Evolutionary conservation across 768 basidiomycete genomes (phyloP).

Genomic region (Amanita subjunquillea): DNA sequence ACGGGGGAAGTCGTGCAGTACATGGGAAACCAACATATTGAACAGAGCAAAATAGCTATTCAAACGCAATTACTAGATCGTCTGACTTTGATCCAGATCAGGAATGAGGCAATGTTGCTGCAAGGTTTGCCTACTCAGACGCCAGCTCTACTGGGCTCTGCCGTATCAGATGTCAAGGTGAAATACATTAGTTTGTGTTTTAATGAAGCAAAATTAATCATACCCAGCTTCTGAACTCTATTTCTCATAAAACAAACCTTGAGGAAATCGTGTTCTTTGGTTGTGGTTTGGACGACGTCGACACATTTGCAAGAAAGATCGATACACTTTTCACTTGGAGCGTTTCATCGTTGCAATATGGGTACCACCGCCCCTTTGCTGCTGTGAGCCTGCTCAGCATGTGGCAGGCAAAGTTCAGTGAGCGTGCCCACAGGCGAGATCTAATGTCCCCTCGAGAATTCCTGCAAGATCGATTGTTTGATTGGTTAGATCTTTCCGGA

Average conservation of each 20-base stretch:
- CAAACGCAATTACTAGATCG: slow-evolving; percentile 43
- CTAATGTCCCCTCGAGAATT: slow-evolving; percentile 48
- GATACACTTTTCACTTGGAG: slow-evolving; percentile 73
- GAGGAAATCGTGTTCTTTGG: slow-evolving; percentile 48
- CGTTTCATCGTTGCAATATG: slow-evolving; percentile 72
- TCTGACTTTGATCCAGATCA: slow-evolving; percentile 56
- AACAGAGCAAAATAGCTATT: slow-evolving; percentile 31
- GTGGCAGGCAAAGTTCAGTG: slow-evolving; percentile 52
- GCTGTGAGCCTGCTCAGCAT: slow-evolving; percentile 57
- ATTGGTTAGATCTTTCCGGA: slow-evolving; percentile 67
- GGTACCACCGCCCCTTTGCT: slow-evolving; percentile 71
- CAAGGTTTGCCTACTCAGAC: slow-evolving; percentile 52
- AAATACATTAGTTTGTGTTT: slow-evolving; percentile 1
- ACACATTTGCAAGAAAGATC: slow-evolving; percentile 54
- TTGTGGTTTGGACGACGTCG: slow-evolving; percentile 26
- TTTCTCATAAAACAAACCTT: slow-evolving; percentile 57
- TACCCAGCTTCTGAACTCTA: slow-evolving; percentile 63
- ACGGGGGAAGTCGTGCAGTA: slow-evolving; percentile 25
- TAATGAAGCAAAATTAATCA: neutral
- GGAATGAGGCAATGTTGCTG: slow-evolving; percentile 79
- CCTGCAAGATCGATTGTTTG: slow-evolving; percentile 69
- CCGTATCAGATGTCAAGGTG: slow-evolving; percentile 45
- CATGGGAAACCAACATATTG: slow-evolving; percentile 22
- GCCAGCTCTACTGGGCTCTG: slow-evolving; percentile 49
- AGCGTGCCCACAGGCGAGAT: slow-evolving; percentile 54